phyloP scores from a whole-genome alignment of 2,329 filamentous ascomycete genomes.

The Ophiocordyceps australis region DNA sequence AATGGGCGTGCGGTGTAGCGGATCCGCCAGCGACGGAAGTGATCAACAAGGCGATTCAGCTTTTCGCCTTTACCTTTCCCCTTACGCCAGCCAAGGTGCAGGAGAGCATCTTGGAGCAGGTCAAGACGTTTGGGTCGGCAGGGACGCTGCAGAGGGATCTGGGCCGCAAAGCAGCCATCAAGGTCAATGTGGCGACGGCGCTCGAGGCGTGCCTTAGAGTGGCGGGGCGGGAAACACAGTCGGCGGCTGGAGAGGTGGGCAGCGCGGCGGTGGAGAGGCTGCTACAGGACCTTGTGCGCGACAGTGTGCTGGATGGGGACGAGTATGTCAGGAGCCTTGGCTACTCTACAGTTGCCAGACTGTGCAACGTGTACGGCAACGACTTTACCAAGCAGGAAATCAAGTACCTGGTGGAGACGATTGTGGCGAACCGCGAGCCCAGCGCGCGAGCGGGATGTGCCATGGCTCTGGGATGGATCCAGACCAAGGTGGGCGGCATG shows the following conservation, averaged over 20 bases:
- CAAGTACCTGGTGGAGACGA: conserved; percentile 82
- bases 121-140: conserved; percentile 75
- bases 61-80: conserved; percentile 84
- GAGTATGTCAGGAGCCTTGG: conserved; percentile 73
- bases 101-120: conserved; percentile 87
- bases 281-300: conserved; percentile 54
- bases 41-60: conserved; percentile 80
- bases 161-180: conserved; percentile 77
- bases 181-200: conserved; percentile 74
- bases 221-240: conserved; percentile 61
- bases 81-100: conserved; percentile 82
- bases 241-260: conserved; percentile 53
- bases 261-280: conserved; percentile 65
- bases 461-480: conserved; percentile 80
- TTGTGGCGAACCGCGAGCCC: conserved; percentile 84
- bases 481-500: conserved; percentile 93
- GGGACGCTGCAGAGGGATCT: conserved; percentile 67
- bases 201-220: conserved; percentile 69
- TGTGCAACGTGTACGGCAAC: conserved; percentile 74
- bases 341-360: conserved; percentile 66
- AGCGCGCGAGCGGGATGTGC: conserved; percentile 88
- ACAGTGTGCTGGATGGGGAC: conserved; percentile 68
- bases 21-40: conserved; percentile 84
- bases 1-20: conserved; percentile 26
- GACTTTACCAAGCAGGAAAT: conserved; percentile 79